Conservation (phyloP, 768 basidiomycete species). For the Pleurotus pulmonarius region DNA sequence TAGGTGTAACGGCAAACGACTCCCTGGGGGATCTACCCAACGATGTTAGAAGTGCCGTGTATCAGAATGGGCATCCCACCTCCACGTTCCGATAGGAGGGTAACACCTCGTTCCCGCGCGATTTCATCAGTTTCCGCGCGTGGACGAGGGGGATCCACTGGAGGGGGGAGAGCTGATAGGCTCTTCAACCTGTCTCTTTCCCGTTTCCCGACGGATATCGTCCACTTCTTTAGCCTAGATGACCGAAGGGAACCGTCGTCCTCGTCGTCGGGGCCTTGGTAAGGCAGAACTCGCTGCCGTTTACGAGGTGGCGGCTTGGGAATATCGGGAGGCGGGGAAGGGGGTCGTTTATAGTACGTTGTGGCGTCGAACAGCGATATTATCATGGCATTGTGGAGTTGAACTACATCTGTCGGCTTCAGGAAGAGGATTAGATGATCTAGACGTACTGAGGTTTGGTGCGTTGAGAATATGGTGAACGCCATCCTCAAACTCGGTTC, state of each 20-base stretch:
- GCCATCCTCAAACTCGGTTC: conserved; percentile 72
- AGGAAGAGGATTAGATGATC: background rate
- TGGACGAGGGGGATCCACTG: conserved; percentile 39
- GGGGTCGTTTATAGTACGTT: conserved; percentile 58
- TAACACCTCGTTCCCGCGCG: conserved; percentile 63
- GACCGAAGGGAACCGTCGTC: conserved; percentile 60
- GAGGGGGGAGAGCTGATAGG: conserved; percentile 38
- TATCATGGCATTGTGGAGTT: conserved; percentile 80
- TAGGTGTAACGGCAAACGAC: conserved; percentile 67
- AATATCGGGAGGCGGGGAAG: conserved; percentile 63
- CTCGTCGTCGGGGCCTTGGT: conserved; percentile 58
- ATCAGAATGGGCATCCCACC: conserved; percentile 36
- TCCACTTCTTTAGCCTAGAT: conserved; percentile 68
- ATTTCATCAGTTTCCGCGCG: conserved; percentile 63
- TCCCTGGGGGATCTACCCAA: conserved; percentile 61
- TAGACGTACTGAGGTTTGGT: conserved; percentile 39
- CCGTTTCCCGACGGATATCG: conserved; percentile 63
- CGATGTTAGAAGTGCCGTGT: background rate
- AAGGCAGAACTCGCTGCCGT: conserved; percentile 70
- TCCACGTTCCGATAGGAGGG: conserved; percentile 59
- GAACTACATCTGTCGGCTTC: conserved; percentile 39
- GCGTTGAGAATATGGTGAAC: conserved; percentile 61
- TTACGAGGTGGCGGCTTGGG: conserved; percentile 62
- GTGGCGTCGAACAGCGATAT: conserved; percentile 83
- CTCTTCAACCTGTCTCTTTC: conserved; percentile 70